Evolutionary conservation across 2,329 filamentous ascomycete species (phyloP).

Genomic region (Ophiostoma ips): DNA sequence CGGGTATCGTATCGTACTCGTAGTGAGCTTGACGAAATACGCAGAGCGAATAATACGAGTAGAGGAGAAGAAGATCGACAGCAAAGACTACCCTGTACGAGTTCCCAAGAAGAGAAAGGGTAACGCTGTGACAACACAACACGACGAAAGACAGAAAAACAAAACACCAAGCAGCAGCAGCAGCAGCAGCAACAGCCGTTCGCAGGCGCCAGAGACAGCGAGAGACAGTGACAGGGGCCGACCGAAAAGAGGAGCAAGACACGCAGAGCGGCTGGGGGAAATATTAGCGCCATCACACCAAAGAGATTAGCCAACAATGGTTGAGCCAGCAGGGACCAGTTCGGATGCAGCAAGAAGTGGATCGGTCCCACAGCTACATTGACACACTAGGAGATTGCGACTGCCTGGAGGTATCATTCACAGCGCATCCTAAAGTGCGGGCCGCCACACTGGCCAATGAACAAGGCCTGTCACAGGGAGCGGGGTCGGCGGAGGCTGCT

Average conservation of each 20-base stretch:
- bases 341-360: neutral
- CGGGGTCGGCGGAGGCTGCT: slow-evolving; percentile 3
- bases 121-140: neutral
- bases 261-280: neutral
- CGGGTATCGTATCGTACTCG: too few relatives aligned
- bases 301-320: neutral
- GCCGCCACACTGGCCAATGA: neutral
- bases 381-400: neutral
- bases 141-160: too few relatives aligned
- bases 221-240: neutral
- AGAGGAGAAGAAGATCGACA: neutral
- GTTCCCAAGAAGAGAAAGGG: neutral
- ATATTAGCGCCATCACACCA: neutral
- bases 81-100: neutral
- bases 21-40: too few relatives aligned
- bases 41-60: too few relatives aligned
- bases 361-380: neutral
- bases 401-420: neutral
- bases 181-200: too few relatives aligned
- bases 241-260: neutral
- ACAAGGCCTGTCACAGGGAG: neutral
- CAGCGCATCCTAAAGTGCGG: slow-evolving; percentile 9
- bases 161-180: too few relatives aligned
- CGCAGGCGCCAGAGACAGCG: too few relatives aligned
- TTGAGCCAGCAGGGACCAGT: neutral